A percentile compares a stretch with the other conserved stretches of the same genome.
phyloP scores from a whole-genome alignment of 2,329 filamentous ascomycete genomes.

The Ramularia collo-cygni region DNA sequence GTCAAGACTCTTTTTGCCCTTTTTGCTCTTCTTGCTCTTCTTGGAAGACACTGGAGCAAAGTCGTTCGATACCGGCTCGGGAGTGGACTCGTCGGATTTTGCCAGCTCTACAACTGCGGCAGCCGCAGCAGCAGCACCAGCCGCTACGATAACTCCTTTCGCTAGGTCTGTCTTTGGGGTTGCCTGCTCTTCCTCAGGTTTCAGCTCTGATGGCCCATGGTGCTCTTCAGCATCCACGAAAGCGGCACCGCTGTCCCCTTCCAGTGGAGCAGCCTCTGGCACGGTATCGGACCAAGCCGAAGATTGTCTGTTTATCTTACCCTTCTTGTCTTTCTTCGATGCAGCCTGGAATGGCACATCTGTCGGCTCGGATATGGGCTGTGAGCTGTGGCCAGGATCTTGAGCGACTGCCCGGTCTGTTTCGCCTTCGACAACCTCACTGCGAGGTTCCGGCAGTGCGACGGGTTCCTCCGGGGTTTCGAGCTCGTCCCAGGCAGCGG shows the following conservation, averaged over 20 bases:
- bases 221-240: no score
- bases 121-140: neutral
- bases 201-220: neutral
- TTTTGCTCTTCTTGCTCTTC: conserved; percentile 22
- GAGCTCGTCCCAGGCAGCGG: conserved; percentile 6
- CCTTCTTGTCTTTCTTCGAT: conserved; percentile 25
- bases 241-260: no score
- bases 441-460: no score
- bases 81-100: neutral
- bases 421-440: no score
- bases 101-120: neutral
- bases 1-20: conserved; percentile 10
- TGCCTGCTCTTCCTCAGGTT: neutral
- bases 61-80: conserved; percentile 2
- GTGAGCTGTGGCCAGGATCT: neutral
- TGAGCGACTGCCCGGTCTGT: no score
- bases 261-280: neutral
- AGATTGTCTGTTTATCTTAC: conserved; percentile 10
- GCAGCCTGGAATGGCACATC: conserved; percentile 15
- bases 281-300: conserved; percentile 1
- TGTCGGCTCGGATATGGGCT: no score
- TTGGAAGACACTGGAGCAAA: conserved; percentile 5
- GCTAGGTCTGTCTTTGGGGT: neutral
- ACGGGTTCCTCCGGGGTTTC: neutral
- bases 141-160: neutral